Base-by-base conservation (phyloP, 441 rosid genomes). In the Euphorbia celastroides region DNA sequence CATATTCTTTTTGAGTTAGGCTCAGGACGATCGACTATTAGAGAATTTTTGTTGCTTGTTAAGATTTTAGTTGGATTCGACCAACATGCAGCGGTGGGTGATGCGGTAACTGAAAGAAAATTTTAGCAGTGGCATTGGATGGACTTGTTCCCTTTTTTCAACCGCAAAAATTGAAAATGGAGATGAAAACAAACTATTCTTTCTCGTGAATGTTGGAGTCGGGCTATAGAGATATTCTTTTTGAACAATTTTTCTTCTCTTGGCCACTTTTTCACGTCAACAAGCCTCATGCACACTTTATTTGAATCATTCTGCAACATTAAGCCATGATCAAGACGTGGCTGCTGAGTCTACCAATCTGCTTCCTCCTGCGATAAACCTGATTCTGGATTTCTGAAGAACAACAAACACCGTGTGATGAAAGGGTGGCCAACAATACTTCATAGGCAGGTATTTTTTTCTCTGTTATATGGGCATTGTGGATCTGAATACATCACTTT, bases 361-460 rank as follows among this genome's bases (percentile, higher is more conserved):
- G 74, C 75, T 80, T 28, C 75, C 26, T 74, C 72, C 41, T 65
- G 54, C 65, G n/a, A n/a, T n/a, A n/a, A n/a, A n/a, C n/a, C 9
- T 69, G 71, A 48, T 42, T 26, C 64, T 31, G 65, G 68, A 67
- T 38, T 72, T 64, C 71, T 57, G 72, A 71, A 72, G 75, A 77
- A 77, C 82, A n/a, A n/a, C n/a, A n/a, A n/a, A n/a, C n/a, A n/a
- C 38, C 38, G 4, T 34, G 38, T 9, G 38, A 65, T 70, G 80
- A 69, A 80, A 69, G 66, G 79, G 72, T 51, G 77, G 48, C 77
- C 25, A 30, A 79, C 65, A 74, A 77, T 50, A 57, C 70, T 57
- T 70, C 28, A 72, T 83, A 83, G 84, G 86, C 90, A 85, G 77
- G 90, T 83, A 78, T 72, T 81, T 81, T 34, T 83, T 75, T 72